A percentile compares a stretch with the other conserved stretches of the same genome.
Evolutionary conservation across 805 yeast genomes (phyloP).

Genomic region (Starmerella gropengiesseri): DNA sequence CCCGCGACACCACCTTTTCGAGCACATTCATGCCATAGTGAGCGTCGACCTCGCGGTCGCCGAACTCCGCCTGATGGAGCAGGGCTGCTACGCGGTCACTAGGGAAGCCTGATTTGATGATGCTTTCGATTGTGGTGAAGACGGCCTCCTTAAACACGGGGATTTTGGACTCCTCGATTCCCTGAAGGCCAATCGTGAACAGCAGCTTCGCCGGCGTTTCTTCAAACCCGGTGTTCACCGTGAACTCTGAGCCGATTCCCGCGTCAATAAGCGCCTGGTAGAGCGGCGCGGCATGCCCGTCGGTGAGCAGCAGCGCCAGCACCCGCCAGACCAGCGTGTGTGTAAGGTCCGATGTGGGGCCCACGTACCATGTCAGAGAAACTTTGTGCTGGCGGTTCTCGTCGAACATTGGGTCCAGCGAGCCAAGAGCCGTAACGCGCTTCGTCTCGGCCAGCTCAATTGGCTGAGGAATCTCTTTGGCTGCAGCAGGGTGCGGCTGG

Average conservation of each 20-base stretch:
- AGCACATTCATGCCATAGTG: slow-evolving; percentile 77
- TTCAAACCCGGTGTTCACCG: slow-evolving; percentile 82
- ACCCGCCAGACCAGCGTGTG: slow-evolving; percentile 63
- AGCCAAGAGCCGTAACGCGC: slow-evolving; percentile 47
- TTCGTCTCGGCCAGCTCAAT: slow-evolving; percentile 33
- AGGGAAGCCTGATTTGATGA: slow-evolving; percentile 39
- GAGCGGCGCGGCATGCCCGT: slow-evolving; percentile 86
- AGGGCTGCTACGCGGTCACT: slow-evolving; percentile 65
- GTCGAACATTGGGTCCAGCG: slow-evolving; percentile 68
- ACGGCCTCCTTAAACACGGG: slow-evolving; percentile 40
- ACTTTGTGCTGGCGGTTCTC: slow-evolving; percentile 58
- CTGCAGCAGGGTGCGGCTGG: slow-evolving; percentile 1
- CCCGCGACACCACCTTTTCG: slow-evolving; percentile 65
- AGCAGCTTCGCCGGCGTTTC: slow-evolving; percentile 64
- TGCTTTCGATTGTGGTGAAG: slow-evolving; percentile 37
- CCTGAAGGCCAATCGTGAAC: slow-evolving; percentile 79
- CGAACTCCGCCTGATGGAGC: slow-evolving; percentile 74
- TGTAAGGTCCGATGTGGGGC: slow-evolving; percentile 56
- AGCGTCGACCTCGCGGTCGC: slow-evolving; percentile 76
- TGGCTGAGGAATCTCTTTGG: slow-evolving; percentile 33
- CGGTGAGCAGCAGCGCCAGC: slow-evolving; percentile 59
- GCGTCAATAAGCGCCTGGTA: slow-evolving; percentile 79
- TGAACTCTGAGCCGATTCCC: slow-evolving; percentile 73
- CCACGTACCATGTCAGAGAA: slow-evolving; percentile 82
- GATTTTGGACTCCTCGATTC: slow-evolving; percentile 43